Evolutionary conservation across 78 protist species (phyloP), one percentile per base, ranked within the genome.

Genomic region (Chrysochromulina tobinii): DNA sequence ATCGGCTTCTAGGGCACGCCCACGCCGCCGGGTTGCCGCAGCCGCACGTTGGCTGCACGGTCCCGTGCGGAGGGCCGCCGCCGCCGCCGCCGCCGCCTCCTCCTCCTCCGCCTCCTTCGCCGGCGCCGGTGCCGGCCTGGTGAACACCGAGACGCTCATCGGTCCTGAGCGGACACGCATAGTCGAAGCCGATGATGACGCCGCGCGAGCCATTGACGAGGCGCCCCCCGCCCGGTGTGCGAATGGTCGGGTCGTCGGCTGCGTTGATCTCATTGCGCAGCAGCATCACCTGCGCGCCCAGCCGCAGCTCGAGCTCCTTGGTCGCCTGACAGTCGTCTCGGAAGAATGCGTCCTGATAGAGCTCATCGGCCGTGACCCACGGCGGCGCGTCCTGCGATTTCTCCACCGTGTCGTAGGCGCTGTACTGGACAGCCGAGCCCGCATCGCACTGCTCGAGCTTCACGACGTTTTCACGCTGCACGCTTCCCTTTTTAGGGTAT

Each of bases 131-230:
- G 64, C 8, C 64, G 14, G 21, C 64, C 21, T 12, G 8, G 64
- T 59, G 14, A 12, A 59, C 64, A 12, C 21, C 64, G 64, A 59
- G 64, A 14, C 14, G 64, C 64, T 12, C 21, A 12, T 59, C 64
- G 72, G 72, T 18, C 18, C 61, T 2, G 61, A 12, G 85, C 15
- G 61, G 55, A 17, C 85, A 20, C 61, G 7, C 6, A 23, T 48
- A 59, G 57, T 17, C 85, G 53, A 87, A 95, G 1, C 88, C 95
- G 61, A 91, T 15, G 17, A 93, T 93, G 21, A 93, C 93, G 23
- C 97, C 97, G 11, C 95, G 59, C 9, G 91, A n/a, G 20, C 97
- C 97, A 81, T 95, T 95, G 90, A 95, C 97, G 8, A 95, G 94
- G 23, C 92, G 21, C 59, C 27, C 23, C 61, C 61, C 54, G 14